Evolutionary conservation across 495 filamentous ascomycete genomes (phyloP).

Genomic region (Ascobolus immersus): DNA sequence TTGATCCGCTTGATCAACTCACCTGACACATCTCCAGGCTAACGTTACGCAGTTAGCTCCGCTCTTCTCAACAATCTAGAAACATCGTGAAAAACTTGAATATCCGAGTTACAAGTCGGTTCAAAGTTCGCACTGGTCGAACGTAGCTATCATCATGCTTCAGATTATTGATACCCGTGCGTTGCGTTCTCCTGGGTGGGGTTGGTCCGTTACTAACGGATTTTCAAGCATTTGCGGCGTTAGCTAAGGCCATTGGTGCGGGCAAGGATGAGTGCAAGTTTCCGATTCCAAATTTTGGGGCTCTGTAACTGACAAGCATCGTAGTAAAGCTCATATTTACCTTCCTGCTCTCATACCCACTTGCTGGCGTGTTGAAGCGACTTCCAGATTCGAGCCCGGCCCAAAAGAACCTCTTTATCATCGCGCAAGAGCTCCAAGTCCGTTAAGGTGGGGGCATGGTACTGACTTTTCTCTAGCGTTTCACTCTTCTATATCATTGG

Average conservation of each 20-base stretch:
- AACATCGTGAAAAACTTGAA: too few species aligned
- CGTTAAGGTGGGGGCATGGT: background rate
- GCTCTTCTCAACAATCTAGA: too few species aligned
- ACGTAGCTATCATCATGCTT: too few species aligned
- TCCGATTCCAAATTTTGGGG: background rate
- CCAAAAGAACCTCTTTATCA: constrained; percentile 73
- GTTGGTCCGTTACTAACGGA: too few species aligned
- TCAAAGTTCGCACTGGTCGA: too few species aligned
- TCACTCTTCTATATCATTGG: constrained; percentile 79
- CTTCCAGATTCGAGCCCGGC: constrained; percentile 64
- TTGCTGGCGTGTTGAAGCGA: constrained; percentile 70
- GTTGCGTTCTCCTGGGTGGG: too few species aligned
- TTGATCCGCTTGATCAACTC: too few species aligned
- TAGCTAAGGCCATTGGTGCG: constrained; percentile 38
- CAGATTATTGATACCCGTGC: too few species aligned
- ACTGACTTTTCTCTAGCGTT: constrained; percentile 21
- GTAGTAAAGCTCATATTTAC: constrained; percentile 81
- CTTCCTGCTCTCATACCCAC: constrained; percentile 78
- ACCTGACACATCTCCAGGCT: too few species aligned
- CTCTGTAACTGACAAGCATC: constrained; percentile 2
- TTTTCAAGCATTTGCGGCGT: constrained; percentile 61
- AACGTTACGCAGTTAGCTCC: too few species aligned
- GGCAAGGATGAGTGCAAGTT: constrained; percentile 63
- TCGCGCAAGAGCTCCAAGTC: constrained; percentile 28
- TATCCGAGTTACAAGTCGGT: too few species aligned